Evolutionary conservation across 1,139 yeast genomes (phyloP).

Genomic region (Geotrichum macrosporum): DNA sequence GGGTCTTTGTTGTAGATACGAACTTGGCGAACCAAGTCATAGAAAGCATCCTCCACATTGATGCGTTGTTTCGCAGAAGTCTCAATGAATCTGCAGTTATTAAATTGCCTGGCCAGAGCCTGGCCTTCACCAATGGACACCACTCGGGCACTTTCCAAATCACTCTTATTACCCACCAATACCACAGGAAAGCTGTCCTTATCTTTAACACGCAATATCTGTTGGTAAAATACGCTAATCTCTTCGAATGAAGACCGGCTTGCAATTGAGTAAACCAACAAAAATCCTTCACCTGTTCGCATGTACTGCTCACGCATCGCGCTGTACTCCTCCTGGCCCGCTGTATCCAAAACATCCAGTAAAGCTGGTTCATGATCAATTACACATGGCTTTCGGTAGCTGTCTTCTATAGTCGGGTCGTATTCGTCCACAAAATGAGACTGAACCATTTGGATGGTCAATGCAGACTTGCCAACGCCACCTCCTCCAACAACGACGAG

Average conservation of each 20-base stretch:
- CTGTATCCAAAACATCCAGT: constrained; percentile 81
- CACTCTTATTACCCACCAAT: constrained; percentile 46
- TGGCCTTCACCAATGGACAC: constrained; percentile 79
- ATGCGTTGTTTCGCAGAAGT: constrained; percentile 91
- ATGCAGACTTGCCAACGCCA: constrained; percentile 93
- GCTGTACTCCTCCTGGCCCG: constrained; percentile 88
- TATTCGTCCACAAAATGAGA: constrained; percentile 58
- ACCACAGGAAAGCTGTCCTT: constrained; percentile 40
- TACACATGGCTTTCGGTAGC: constrained; percentile 51
- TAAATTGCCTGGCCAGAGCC: constrained; percentile 60
- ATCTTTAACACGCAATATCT: constrained; percentile 76
- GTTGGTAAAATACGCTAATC: constrained; percentile 71
- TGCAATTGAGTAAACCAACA: constrained; percentile 68
- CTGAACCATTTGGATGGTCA: constrained; percentile 64
- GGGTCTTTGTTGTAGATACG: constrained; percentile 42
- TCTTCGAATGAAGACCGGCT: constrained; percentile 78
- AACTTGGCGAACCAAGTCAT: constrained; percentile 63
- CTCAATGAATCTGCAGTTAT: constrained; percentile 77
- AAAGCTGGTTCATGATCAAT: constrained; percentile 82
- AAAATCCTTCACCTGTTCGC: constrained; percentile 55
- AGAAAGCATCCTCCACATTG: constrained; percentile 91
- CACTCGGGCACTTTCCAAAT: constrained; percentile 63
- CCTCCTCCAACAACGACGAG: constrained; percentile 96
- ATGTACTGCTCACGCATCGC: constrained; percentile 84
- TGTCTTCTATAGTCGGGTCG: constrained; percentile 94